A percentile compares a stretch with the other conserved stretches of the same genome.
These are phyloP conservation scores for Metschnikowia colocasiae DNA, from an alignment of 805 yeast species.

Conservation along the genomic window DNA sequence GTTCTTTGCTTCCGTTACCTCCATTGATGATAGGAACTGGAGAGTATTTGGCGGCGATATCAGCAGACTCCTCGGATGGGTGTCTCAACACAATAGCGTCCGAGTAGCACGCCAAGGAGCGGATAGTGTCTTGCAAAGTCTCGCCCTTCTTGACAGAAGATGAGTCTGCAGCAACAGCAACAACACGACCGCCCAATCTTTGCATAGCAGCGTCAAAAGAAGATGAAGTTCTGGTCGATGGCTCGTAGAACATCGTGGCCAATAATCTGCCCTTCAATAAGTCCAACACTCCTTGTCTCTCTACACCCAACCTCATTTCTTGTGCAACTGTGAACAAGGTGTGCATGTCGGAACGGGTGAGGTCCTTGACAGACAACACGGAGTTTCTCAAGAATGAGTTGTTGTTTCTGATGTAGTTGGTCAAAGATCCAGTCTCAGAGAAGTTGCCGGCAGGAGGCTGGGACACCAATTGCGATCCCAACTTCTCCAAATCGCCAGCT, in stretches of 20 bases:
- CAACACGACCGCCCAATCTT: conserved; percentile 96
- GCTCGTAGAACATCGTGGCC: conserved; percentile 96
- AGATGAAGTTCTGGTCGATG: conserved; percentile 94
- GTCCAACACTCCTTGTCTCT: conserved; percentile 92
- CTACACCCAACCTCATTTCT: conserved; percentile 95
- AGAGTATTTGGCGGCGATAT: conserved; percentile 91
- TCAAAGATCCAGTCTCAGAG: conserved; percentile 75
- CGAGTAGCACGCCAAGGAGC: conserved; percentile 91
- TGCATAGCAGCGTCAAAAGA: conserved; percentile 99
- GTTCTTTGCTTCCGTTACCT: conserved; percentile 97
- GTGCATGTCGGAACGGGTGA: conserved; percentile 85
- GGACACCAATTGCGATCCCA: conserved; percentile 67
- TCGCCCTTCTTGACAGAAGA: conserved; percentile 99
- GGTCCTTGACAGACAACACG: conserved; percentile 82
- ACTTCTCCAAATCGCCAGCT: conserved; percentile 42
- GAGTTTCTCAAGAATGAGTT: conserved; percentile 90
- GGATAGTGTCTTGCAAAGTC: conserved; percentile 92
- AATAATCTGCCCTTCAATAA: conserved; percentile 84
- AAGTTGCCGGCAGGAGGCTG: conserved; percentile 70
- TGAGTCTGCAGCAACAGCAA: conserved; percentile 75
- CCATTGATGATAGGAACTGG: conserved; percentile 97
- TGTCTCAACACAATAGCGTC: conserved; percentile 98
- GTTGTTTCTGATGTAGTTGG: conserved; percentile 70
- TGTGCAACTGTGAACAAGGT: conserved; percentile 94
- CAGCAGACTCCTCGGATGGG: conserved; percentile 88